These are phyloP conservation scores for Tephrocybe sp. DNA, from an alignment of 768 basidiomycete species.

Conservation along the genomic window DNA sequence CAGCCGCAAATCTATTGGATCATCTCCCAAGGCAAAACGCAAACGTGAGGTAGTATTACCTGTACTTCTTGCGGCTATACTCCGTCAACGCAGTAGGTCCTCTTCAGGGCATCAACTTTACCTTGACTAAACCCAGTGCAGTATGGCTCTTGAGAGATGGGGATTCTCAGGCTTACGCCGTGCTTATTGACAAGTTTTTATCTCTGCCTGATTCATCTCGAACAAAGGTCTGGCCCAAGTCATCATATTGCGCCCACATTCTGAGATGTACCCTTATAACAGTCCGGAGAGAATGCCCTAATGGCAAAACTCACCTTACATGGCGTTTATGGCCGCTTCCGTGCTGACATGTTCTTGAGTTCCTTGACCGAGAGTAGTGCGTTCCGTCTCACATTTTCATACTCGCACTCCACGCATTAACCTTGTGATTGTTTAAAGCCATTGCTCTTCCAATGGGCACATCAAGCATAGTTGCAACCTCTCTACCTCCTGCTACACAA, in stretches of 20 bases:
- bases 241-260: too few species aligned
- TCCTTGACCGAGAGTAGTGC: conserved; percentile 87
- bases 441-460: conserved; percentile 84
- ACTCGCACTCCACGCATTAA: neutral
- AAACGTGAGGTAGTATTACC: conserved; percentile 55
- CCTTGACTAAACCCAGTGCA: conserved; percentile 22
- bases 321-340: conserved; percentile 73
- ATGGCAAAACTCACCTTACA: conserved; percentile 75
- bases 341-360: conserved; percentile 83
- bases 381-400: too few species aligned
- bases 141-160: conserved; percentile 70
- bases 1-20: conserved; percentile 43
- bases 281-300: conserved; percentile 75
- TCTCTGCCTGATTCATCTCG: conserved; percentile 53
- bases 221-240: conserved; percentile 45
- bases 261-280: too few species aligned
- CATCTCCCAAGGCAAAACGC: conserved; percentile 26
- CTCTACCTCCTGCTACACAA: conserved; percentile 43
- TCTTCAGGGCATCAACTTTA: neutral
- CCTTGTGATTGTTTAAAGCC: conserved; percentile 39
- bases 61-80: conserved; percentile 53
- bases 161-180: conserved; percentile 46
- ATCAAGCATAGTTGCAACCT: conserved; percentile 40
- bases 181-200: conserved; percentile 55
- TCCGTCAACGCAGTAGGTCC: conserved; percentile 66